A percentile compares a stretch with the other conserved stretches of the same genome.
phyloP scores from a whole-genome alignment of 208 protist species.

The Lotmaria passim region DNA sequence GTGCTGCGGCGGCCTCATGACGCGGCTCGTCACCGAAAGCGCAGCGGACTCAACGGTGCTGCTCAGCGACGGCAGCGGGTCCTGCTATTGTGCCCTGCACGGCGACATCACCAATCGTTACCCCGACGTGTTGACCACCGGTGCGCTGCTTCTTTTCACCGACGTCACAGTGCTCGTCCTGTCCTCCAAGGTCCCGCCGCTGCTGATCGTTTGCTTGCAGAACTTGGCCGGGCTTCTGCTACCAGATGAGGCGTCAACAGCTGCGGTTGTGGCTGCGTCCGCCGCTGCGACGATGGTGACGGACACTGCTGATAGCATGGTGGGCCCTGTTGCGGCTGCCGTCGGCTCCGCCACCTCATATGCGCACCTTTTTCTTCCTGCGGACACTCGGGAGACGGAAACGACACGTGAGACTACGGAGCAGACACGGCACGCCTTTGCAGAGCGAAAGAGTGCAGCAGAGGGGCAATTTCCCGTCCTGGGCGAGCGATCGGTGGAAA shows the following conservation, averaged over 20 bases:
- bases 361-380: not conserved
- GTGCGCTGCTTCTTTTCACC: constrained; percentile 71
- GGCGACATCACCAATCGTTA: constrained; percentile 75
- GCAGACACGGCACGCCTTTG: not conserved
- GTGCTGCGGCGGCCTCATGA: constrained; percentile 82
- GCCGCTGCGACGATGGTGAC: constrained; percentile 1
- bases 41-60: constrained; percentile 78
- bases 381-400: not conserved
- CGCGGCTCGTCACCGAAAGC: constrained; percentile 74
- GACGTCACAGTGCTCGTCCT: constrained; percentile 70
- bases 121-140: constrained; percentile 67
- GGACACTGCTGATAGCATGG: not conserved
- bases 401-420: too few relatives aligned
- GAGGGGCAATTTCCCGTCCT: not conserved
- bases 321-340: not conserved
- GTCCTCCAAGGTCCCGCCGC: constrained; percentile 55
- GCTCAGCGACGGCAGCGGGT: constrained; percentile 67
- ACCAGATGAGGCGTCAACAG: constrained; percentile 44
- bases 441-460: too few relatives aligned
- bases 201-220: constrained; percentile 80
- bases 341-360: not conserved
- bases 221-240: constrained; percentile 79
- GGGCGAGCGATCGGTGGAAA: not conserved
- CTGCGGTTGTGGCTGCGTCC: too few relatives aligned
- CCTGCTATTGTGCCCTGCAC: constrained; percentile 77